Percentiles rank a stretch among this genome's conserved stretches.
phyloP scores from a whole-genome alignment of 352 stramenopile genomes.

The Aphanomyces euteiches region DNA sequence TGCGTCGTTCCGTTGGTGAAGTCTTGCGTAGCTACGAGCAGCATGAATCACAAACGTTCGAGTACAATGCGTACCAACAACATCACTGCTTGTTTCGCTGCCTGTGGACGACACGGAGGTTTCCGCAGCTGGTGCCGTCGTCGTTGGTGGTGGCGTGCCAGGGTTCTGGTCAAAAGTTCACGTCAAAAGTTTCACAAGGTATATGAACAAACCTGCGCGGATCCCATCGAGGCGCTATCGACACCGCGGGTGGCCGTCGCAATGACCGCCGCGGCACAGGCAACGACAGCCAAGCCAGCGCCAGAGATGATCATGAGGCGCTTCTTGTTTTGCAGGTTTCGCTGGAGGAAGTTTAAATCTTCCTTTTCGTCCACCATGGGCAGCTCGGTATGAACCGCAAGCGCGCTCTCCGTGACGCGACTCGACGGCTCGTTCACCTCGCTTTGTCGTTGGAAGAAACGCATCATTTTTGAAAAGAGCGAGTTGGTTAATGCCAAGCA shows the following conservation, averaged over 20 bases:
- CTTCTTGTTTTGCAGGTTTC: slow-evolving; percentile 9
- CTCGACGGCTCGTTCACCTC: background rate
- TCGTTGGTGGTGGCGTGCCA: background rate
- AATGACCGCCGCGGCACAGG: background rate
- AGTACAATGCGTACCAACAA: too few relatives aligned
- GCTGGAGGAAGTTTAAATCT: background rate
- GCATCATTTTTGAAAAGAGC: background rate
- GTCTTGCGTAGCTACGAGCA: too few relatives aligned
- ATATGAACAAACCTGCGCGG: background rate
- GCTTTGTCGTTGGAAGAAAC: background rate
- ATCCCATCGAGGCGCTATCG: background rate
- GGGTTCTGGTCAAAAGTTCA: background rate
- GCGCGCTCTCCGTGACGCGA: background rate
- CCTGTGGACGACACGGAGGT: background rate
- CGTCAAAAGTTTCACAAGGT: background rate
- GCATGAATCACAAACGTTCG: too few relatives aligned
- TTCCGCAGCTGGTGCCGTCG: background rate
- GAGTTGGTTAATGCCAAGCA: too few relatives aligned
- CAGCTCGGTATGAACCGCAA: background rate
- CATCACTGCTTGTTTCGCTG: too few relatives aligned
- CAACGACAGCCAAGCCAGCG: background rate
- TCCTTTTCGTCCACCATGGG: slow-evolving; percentile 1
- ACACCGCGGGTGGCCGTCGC: background rate
- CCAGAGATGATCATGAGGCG: background rate
- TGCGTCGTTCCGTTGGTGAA: background rate